Evolutionary conservation across 257 asterid genomes (phyloP).

Genomic region (Coffea canephora): DNA sequence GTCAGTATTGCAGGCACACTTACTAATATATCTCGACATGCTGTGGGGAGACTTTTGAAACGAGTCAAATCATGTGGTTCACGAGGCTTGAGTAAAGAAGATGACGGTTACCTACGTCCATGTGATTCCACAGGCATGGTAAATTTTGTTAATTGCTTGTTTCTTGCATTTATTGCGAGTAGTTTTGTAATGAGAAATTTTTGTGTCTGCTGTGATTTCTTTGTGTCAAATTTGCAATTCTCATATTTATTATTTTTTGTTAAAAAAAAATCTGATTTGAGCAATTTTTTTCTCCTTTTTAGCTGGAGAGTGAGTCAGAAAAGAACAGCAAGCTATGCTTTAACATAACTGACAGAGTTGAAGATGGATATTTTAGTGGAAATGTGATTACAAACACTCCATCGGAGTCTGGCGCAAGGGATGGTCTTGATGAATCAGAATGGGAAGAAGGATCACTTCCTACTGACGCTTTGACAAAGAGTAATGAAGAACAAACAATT

Average conservation of each 20-base stretch:
- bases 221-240: background rate
- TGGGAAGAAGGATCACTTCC: conserved; percentile 87
- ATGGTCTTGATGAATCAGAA: conserved; percentile 52
- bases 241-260: background rate
- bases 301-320: conserved; percentile 40
- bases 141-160: background rate
- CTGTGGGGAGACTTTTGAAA: conserved; percentile 61
- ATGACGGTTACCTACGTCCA: conserved; percentile 49
- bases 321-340: conserved; percentile 18
- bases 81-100: conserved; percentile 50
- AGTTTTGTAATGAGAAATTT: background rate
- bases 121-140: conserved; percentile 43
- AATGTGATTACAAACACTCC: conserved; percentile 36
- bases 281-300: conserved; percentile 14
- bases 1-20: conserved; percentile 58
- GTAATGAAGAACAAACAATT: conserved; percentile 35
- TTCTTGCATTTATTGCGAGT: background rate
- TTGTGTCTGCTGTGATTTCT: background rate
- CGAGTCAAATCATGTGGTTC: conserved; percentile 45
- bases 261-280: conserved; percentile 10
- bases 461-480: conserved; percentile 29
- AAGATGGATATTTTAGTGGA: conserved; percentile 29
- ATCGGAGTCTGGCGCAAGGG: conserved; percentile 31
- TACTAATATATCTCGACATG: conserved; percentile 58
- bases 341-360: conserved; percentile 21